Evolutionary conservation across 352 stramenopile species (phyloP), one percentile per base, ranked within the genome.

Genomic region (Phytophthora sojae): DNA sequence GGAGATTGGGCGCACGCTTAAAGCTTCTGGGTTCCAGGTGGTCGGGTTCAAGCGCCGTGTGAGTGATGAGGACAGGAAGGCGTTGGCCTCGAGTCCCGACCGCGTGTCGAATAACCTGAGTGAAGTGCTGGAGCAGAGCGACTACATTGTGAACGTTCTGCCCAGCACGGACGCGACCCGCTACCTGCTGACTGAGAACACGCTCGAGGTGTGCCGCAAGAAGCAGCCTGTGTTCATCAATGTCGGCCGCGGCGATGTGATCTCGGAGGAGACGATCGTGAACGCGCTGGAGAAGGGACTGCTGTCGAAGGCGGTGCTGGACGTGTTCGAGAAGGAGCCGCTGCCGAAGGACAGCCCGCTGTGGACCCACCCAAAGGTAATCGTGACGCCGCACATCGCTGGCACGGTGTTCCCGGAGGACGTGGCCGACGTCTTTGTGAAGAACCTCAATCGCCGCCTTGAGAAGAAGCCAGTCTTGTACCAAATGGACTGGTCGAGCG

Each of bases 111-210:
- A 68, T 4, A 71, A 89, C 39, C 53, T 92, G 17, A 53, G 69
- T 51, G 69, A 85, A 6, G 75, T 92, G 51, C 54, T 91, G 7
- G 56, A 72, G 56, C 65, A 83, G 51, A 79, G 75, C 15, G 92
- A 97, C 75, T 95, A 93, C 54, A 44, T 97, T 11, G 86, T 97
- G 42, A 94, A 85, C 59, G 85, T 95, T 5, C 71, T 97, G 25
- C 89, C 92, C 17, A 96, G 88, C 44, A 97, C 92, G 11, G 17
- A 57, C 1, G 76, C 76, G n/a, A 97, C 92, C 50, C 79, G 79
- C 37, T 80, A 87, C 57, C 63, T 96, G 21, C 66, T 97, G 47
- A 85, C 73, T 4, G 75, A 88, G 25, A 68, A 80, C 21, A 71
- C 70, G 21, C 69, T 97, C 3, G 37, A 72, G 45, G 57, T 74